These are phyloP conservation scores for Metarhizium robertsii DNA, from an alignment of 2,329 filamentous ascomycete genomes.

Conservation along the genomic window DNA sequence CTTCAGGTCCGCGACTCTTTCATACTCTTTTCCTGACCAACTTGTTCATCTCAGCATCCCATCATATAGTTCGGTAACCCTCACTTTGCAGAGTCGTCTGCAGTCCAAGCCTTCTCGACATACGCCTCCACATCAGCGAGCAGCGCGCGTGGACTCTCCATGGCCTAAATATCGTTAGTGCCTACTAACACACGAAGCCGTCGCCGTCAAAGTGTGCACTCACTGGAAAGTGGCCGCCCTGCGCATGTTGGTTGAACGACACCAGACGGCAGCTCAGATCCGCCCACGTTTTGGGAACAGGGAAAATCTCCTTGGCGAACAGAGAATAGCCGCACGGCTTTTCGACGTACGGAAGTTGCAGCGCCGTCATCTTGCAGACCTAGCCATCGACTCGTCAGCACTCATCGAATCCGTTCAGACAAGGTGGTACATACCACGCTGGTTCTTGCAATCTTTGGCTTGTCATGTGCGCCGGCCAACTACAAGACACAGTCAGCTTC, in stretches of 20 bases:
- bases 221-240: constrained; percentile 11
- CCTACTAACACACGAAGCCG: constrained; percentile 19
- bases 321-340: constrained; percentile 37
- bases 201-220: constrained; percentile 27
- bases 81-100: neutral
- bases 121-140: constrained; percentile 35
- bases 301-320: constrained; percentile 32
- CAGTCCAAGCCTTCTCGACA: constrained; percentile 10
- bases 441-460: constrained; percentile 13
- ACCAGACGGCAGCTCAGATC: constrained; percentile 26
- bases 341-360: constrained; percentile 12
- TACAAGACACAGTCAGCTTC: neutral
- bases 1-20: too few relatives aligned
- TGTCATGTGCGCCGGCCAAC: constrained; percentile 8
- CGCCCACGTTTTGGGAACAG: constrained; percentile 26
- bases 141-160: constrained; percentile 32
- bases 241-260: constrained; percentile 17
- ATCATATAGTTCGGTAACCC: neutral
- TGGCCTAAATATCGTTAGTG: constrained; percentile 23
- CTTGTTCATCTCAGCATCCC: too few relatives aligned
- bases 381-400: neutral
- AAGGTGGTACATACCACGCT: constrained; percentile 3
- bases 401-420: too few relatives aligned
- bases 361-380: constrained; percentile 2
- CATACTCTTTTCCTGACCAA: too few relatives aligned